Base-by-base conservation (phyloP, 192 early-diverging fungal genomes). In the Coemansia sp. region DNA sequence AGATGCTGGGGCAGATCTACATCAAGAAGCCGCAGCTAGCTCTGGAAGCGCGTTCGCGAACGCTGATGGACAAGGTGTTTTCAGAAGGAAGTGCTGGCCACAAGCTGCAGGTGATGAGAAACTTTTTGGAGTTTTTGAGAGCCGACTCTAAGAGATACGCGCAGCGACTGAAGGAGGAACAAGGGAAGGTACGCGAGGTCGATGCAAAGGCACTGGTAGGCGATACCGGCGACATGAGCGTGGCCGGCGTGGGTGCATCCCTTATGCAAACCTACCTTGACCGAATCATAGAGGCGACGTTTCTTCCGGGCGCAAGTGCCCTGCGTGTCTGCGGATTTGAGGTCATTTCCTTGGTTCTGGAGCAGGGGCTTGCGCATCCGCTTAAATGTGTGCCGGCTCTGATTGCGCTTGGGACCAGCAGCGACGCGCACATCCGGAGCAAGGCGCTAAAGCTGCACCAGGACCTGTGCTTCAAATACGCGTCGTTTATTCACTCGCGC, bases 341-440 rank as follows among this genome's bases (percentile, higher is more conserved):
- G 58, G 91, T 94, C 1, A 84, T 97, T 6, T 81, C 83, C 7
- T 82, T 91, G n/a, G 92, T 95, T 34, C 73, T 95, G n/a, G 89
- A 92, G 61, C 95, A 97, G 70, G 96, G 96, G 0, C 81, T 97
- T 20, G 94, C 91, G 9, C 95, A 97, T 74, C 97, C 97, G 6
- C 84, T 93, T 14, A 76, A 93, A 89, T 98, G 95, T 68, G 90
- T 97, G 76, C 95, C 97, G 15, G 89, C 88, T 17, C 81, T 97
- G 54, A 88, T 94, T 36, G 94, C 97, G 0, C 85, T 98, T 64
- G 88, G 96, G 76, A 90, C 94, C 2, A 88, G 88, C 62, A 72
- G 82, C 3, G 86, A 93, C 65, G 41, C 72, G 0, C 71, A 74
- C 2, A 76, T 96, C 15, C 86, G 93, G 17, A 89, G 86, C 35